phyloP scores from a whole-genome alignment of 768 basidiomycete genomes.

The Tubosaeta brunneosetosa region DNA sequence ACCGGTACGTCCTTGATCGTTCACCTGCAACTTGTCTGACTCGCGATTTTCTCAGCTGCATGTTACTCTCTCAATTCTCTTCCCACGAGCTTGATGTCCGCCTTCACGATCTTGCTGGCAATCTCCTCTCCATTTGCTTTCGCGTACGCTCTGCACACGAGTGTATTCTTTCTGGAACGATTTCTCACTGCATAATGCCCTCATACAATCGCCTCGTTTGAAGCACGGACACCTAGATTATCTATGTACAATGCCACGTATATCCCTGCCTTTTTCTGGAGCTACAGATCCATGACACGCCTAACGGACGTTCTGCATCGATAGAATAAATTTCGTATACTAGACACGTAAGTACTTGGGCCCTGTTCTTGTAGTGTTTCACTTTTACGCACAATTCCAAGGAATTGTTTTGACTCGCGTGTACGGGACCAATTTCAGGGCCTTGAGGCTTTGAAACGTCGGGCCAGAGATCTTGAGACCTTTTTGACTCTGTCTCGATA shows the following conservation, averaged over 20 bases:
- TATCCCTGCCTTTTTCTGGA: conserved; percentile 11
- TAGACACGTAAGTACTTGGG: conserved; percentile 15
- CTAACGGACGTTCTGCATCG: conserved; percentile 12
- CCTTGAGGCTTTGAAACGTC: too few relatives aligned
- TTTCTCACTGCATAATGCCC: conserved; percentile 7
- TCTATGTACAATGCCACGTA: conserved; percentile 8
- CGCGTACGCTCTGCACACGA: conserved; percentile 12
- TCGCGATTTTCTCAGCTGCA: conserved; percentile 3
- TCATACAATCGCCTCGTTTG: conserved; percentile 5
- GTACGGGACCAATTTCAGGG: background rate
- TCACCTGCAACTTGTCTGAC: conserved; percentile 1
- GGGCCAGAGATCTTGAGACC: too few relatives aligned
- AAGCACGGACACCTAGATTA: conserved; percentile 14
- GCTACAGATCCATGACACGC: conserved; percentile 5
- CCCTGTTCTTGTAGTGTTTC: conserved; percentile 19
- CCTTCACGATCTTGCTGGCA: conserved; percentile 11
- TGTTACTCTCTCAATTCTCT: conserved; percentile 8
- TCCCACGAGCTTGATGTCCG: conserved; percentile 11
- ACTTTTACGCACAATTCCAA: conserved; percentile 5
- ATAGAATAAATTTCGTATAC: conserved; percentile 3
- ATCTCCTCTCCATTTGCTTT: conserved; percentile 17
- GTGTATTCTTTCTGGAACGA: background rate
- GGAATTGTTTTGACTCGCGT: background rate
- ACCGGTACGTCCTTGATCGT: conserved; percentile 13
- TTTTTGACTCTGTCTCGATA: background rate